A percentile compares a stretch with the other conserved stretches of the same genome.
Evolutionary conservation across 176 grass and related monocot species (phyloP).

Genomic region (Zoysia japonica): DNA sequence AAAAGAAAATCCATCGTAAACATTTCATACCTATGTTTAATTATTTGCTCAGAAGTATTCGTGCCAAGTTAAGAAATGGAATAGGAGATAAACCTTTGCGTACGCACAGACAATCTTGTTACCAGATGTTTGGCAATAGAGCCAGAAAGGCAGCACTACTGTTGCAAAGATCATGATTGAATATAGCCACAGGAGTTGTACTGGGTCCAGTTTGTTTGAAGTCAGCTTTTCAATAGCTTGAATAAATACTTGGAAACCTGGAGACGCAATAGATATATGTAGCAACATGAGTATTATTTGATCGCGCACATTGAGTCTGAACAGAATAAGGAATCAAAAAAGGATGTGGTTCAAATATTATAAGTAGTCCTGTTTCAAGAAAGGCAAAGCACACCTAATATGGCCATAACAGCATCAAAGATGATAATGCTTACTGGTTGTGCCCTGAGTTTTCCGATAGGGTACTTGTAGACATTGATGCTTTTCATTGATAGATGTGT

Average conservation of each 20-base stretch:
- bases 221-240: conserved; percentile 77
- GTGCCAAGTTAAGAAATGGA: conserved; percentile 18
- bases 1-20: conserved; percentile 19
- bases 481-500: conserved; percentile 95
- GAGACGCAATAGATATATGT: conserved; percentile 22
- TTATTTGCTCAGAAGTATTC: conserved; percentile 17
- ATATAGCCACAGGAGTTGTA: conserved; percentile 80
- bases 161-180: conserved; percentile 97
- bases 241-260: conserved; percentile 91
- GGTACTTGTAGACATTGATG: conserved; percentile 90
- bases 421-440: conserved; percentile 94
- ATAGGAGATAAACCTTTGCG: conserved; percentile 62
- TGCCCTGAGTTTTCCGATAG: conserved; percentile 87
- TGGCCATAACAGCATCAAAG: conserved; percentile 89
- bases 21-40: conserved; percentile 12
- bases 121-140: conserved; percentile 79
- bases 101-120: conserved; percentile 93
- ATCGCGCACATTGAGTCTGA: background rate
- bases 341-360: background rate
- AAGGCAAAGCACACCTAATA: conserved; percentile 67
- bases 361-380: background rate
- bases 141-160: conserved; percentile 71
- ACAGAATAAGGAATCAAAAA: conserved; percentile 6
- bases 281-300: background rate
- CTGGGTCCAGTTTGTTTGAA: conserved; percentile 58